Conservation (phyloP, 2,329 filamentous ascomycete species). For the Elsinoe ampelina region DNA sequence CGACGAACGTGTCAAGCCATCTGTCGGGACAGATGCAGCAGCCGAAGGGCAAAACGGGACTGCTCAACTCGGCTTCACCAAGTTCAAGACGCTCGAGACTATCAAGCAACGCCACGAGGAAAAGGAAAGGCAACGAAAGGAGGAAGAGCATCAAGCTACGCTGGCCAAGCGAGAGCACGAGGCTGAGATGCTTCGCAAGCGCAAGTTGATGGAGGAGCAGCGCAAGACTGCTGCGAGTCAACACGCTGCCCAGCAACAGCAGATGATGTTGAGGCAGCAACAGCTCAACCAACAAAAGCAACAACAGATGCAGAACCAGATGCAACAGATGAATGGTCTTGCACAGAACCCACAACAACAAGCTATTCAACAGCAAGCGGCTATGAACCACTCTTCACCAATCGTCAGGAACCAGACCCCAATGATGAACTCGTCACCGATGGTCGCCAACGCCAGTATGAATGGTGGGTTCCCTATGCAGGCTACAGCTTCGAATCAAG, state of each 20-base stretch:
- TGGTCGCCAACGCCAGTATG: constrained; percentile 25
- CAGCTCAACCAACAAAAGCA: constrained; percentile 33
- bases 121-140: constrained; percentile 46
- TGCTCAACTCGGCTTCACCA: constrained; percentile 76
- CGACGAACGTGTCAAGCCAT: constrained; percentile 68
- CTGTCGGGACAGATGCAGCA: constrained; percentile 44
- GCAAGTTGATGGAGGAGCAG: constrained; percentile 27
- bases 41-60: constrained; percentile 63
- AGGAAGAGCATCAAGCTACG: constrained; percentile 46
- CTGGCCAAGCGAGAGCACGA: constrained; percentile 28
- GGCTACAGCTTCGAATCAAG: constrained; percentile 57
- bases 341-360: constrained; percentile 19
- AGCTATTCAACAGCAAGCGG: constrained; percentile 40
- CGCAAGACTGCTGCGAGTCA: constrained; percentile 24
- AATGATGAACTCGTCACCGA: constrained; percentile 37
- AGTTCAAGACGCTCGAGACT: constrained; percentile 82
- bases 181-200: constrained; percentile 26
- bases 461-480: constrained; percentile 41
- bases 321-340: constrained; percentile 31
- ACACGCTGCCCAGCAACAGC: constrained; percentile 39
- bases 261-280: constrained; percentile 25
- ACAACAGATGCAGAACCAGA: constrained; percentile 31
- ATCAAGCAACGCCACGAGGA: constrained; percentile 72
- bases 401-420: constrained; percentile 38
- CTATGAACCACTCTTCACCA: constrained; percentile 56